Evolutionary conservation across 345 rosid genomes (phyloP), one percentile per base, ranked within the genome.

Genomic region (Ceriops zippeliana): DNA sequence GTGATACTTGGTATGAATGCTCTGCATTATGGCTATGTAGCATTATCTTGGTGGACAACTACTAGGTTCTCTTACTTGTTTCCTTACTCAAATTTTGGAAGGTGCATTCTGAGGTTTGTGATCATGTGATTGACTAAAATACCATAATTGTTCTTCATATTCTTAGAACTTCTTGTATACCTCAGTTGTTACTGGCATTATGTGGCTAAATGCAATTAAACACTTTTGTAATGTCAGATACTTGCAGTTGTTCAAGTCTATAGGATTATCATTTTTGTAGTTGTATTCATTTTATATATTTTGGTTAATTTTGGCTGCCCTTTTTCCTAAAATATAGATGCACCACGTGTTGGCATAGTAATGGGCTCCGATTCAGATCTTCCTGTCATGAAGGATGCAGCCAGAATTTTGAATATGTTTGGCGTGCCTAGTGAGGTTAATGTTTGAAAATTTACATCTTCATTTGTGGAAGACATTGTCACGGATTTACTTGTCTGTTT

Each of bases 281-380:
- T 17, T 42, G 49, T 42, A 11, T 42, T 42, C 49, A 42, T 42
- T 42, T 42, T 4, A 42, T 0, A 5, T 13, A 11, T 56, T 27
- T 56, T 54, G 24, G 28, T 54, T 54, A 54, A 54, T 54, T 22
- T 22, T 65, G 65, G 58, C 53, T 73, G 58, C 26, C 51, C 24
- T 58, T 30, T 79, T 60, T 76, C 30, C 70, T 65, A 65, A 47
- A 78, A 31, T 81, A 85, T 84, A 90, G 97, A 63, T 58, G 53
- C 78, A 24, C 91, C 86, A 16, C 87, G 87, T 70, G 93, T 95
- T 66, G 92, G 96, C 76, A 92, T 95, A 73, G 85, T 95, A 32
- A 92, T 90, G 98, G 98, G 98, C 70, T 95, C 97, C 24, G 98
- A 95, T 79, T 87, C 98, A 37, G 97, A 92, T 81, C 98, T 95